Base-by-base conservation (phyloP, 768 basidiomycete species). In the Mycena albidolilacea region DNA sequence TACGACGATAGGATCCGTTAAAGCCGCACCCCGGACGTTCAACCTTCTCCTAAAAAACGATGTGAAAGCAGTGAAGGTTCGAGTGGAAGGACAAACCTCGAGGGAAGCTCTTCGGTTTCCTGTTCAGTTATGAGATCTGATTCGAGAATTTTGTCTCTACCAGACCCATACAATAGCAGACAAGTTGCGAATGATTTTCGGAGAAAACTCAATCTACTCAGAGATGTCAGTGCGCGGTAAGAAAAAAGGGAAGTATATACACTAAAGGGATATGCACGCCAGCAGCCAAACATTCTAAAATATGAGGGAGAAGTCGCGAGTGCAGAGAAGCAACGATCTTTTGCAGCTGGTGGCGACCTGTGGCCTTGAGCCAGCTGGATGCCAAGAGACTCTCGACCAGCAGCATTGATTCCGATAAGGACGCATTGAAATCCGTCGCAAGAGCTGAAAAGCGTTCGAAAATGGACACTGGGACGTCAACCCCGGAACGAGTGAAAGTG, bases 161-260 rank as follows among this genome's bases (percentile, higher is more conserved):
- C 90, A 74, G 91, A 94, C 8, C 93, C 93, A 75, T 90, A 93
- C 35, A 93, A 77, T 3, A 93, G 80, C 48, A 94, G 83, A 79
- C 90, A 93, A 11, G 86, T 82, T 17, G 88, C 88, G 38, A 95
- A 78, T 2, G 90, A 91, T n/a, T 86, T 83, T 7, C 91, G 87
- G 60, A 95, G 86, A 70, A 94, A 91, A 17, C 77, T 82, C 19
- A 87, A 71, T 17, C 89, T 87, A 62, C 60, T 50, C 59, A 38
- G 58, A 15, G 54, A 41, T 14, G 48, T 73, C 12, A 70, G 43
- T 63, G 46, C 30, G 6, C 50, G 68, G 67, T 19, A 15, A 58
- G 44, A 43, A 66, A 35, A 17, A 44, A 37, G 35, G 64, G 58
- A 43, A 14, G 11, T 3, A 81, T 87, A 67, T 79, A 91, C 91